phyloP scores from a whole-genome alignment of 139 green algal genomes.

The Micractinium sp. region DNA sequence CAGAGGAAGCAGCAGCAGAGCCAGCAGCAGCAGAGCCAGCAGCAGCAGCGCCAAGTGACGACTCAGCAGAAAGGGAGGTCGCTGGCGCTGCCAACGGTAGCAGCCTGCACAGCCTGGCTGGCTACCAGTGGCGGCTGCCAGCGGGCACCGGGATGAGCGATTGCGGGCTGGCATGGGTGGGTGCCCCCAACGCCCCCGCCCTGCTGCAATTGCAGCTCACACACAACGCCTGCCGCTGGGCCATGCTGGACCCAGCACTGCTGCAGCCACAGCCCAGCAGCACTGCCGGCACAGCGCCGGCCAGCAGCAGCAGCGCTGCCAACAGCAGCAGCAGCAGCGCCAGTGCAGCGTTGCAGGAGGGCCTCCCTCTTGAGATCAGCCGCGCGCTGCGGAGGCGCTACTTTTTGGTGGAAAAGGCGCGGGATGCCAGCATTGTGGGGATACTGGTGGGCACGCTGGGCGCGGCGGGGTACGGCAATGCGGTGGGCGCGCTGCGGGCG shows the following conservation, averaged over 20 bases:
- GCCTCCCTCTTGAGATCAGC: constrained; percentile 37
- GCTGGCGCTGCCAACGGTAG: background rate
- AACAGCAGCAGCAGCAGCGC: background rate
- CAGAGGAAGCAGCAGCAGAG: constrained; percentile 8
- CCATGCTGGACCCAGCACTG: constrained; percentile 52
- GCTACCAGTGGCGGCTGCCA: constrained; percentile 44
- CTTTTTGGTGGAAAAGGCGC: constrained; percentile 89
- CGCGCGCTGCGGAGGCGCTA: constrained; percentile 66
- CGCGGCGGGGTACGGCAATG: constrained; percentile 76
- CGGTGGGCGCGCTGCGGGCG: constrained; percentile 55
- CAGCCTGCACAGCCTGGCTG: constrained; percentile 28
- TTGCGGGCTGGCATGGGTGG: constrained; percentile 70
- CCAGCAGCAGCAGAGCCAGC: background rate
- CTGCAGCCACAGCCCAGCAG: background rate
- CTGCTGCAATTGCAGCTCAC: constrained; percentile 76
- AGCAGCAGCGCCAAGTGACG: background rate
- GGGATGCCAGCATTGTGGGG: constrained; percentile 84
- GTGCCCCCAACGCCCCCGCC: constrained; percentile 38
- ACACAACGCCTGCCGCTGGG: constrained; percentile 60
- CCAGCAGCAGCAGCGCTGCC: background rate
- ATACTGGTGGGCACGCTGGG: constrained; percentile 87
- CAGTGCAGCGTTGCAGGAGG: constrained; percentile 19
- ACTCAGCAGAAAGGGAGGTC: constrained; percentile 15
- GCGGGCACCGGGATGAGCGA: background rate
- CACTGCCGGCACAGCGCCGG: background rate